Evolutionary conservation across 2,329 filamentous ascomycete species (phyloP).

Genomic region (Corinectria fuckeliana): DNA sequence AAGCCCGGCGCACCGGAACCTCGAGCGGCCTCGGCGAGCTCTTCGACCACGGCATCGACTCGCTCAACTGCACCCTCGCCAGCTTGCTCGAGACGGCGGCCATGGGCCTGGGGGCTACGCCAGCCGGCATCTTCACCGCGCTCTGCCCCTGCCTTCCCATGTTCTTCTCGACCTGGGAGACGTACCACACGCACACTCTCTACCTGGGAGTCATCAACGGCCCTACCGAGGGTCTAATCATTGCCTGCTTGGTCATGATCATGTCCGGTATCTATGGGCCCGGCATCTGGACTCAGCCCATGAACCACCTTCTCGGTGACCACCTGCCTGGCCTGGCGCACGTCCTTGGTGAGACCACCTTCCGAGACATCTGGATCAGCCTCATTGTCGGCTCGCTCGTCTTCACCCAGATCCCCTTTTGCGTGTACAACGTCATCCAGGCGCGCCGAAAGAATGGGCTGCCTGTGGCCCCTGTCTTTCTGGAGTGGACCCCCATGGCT

Average conservation of each 20-base stretch:
- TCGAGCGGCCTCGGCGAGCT: conserved; percentile 95
- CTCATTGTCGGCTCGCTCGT: conserved; percentile 71
- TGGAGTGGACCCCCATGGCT: conserved; percentile 92
- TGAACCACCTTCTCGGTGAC: conserved; percentile 71
- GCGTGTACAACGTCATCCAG: conserved; percentile 82
- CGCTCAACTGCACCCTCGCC: conserved; percentile 93
- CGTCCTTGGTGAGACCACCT: conserved; percentile 72
- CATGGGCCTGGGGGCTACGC: conserved; percentile 87
- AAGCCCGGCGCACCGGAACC: conserved; percentile 91
- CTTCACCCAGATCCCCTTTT: conserved; percentile 82
- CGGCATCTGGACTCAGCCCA: conserved; percentile 80
- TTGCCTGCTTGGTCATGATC: conserved; percentile 86
- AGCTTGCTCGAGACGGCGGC: conserved; percentile 90
- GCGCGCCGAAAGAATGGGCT: conserved; percentile 76
- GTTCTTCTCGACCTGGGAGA: conserved; percentile 99
- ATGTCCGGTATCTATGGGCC: conserved; percentile 88
- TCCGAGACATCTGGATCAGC: conserved; percentile 87
- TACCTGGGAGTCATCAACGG: conserved; percentile 98
- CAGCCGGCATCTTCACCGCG: conserved; percentile 88
- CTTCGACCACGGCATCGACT: conserved; percentile 99
- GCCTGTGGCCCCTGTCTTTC: conserved; percentile 81
- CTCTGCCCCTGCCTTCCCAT: conserved; percentile 92
- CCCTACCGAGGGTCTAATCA: conserved; percentile 91
- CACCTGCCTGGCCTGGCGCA: conserved; percentile 58
- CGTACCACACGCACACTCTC: conserved; percentile 96